These are phyloP conservation scores for Cryptococcus jaspeensis DNA, from an alignment of 1,284 basidiomycete genomes.

Conservation along the genomic window DNA sequence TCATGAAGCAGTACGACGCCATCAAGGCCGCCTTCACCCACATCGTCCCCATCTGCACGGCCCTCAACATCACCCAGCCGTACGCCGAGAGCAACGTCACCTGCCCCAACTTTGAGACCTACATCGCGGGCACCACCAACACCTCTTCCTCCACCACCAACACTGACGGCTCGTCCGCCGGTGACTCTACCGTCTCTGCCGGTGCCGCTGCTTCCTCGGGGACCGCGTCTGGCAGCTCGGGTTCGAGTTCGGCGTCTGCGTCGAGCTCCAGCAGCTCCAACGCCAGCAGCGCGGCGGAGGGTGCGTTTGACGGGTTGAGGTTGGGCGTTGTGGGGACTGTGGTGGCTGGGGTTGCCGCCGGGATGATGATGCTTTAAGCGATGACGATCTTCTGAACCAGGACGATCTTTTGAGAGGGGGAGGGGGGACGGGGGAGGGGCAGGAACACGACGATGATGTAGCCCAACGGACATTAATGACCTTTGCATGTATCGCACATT, in stretches of 20 bases:
- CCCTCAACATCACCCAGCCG: slow-evolving; percentile 51
- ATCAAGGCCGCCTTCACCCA: slow-evolving; percentile 46
- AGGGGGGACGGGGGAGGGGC: not conserved
- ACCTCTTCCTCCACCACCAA: not conserved
- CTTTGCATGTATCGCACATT: not conserved
- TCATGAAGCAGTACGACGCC: slow-evolving; percentile 39
- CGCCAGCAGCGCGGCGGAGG: no score
- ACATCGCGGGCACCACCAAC: slow-evolving; percentile 13
- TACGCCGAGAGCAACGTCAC: slow-evolving; percentile 53
- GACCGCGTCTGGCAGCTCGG: no score
- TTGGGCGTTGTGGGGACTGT: not conserved
- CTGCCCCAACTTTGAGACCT: slow-evolving; percentile 38
- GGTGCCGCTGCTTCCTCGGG: not conserved
- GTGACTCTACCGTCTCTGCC: not conserved
- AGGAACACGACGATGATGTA: not conserved
- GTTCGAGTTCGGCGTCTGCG: no score
- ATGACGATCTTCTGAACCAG: no score
- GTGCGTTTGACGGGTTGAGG: no score
- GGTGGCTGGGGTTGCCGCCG: not conserved
- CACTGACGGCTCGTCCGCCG: not conserved
- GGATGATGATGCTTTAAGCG: not conserved
- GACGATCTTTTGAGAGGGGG: no score
- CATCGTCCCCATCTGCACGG: slow-evolving; percentile 48
- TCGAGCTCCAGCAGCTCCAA: no score
- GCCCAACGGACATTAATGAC: not conserved